These are phyloP conservation scores for Thermomucor indicae-seudaticae DNA, from an alignment of 371 early-diverging fungal species.

Conservation along the genomic window DNA sequence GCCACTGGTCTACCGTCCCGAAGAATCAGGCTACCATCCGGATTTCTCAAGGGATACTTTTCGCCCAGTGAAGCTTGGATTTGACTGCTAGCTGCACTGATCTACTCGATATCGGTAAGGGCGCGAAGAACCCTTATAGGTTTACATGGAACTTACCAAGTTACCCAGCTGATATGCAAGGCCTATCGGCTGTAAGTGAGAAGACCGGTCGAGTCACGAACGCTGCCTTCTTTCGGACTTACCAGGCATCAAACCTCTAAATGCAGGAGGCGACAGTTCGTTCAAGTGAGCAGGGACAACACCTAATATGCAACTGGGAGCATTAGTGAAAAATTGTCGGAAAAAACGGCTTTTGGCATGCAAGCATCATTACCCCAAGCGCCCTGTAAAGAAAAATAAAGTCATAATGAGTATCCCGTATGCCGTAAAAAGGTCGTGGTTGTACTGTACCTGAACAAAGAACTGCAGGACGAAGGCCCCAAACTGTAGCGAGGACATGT, in stretches of 20 bases:
- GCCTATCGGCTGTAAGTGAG: conserved; percentile 9
- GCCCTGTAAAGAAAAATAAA: conserved; percentile 20
- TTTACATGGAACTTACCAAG: conserved; percentile 23
- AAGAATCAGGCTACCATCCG: conserved; percentile 24
- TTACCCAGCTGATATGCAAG: conserved; percentile 70
- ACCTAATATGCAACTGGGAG: conserved; percentile 8
- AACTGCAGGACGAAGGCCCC: conserved; percentile 64
- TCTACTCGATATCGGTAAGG: conserved; percentile 16
- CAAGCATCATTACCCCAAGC: conserved; percentile 65
- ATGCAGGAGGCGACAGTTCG: conserved; percentile 61
- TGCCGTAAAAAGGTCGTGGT: too few species aligned
- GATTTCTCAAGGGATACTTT: conserved; percentile 27
- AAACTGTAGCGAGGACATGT: conserved; percentile 38
- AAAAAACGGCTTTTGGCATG: too few species aligned
- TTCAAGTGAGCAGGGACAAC: conserved; percentile 69
- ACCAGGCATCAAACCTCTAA: conserved; percentile 65
- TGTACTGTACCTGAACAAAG: conserved; percentile 42
- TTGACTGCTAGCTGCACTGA: conserved; percentile 62
- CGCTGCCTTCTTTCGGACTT: too few species aligned
- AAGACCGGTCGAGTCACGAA: too few species aligned
- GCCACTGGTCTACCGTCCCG: conserved; percentile 45
- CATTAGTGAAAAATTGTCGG: neutral
- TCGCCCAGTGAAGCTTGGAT: conserved; percentile 67
- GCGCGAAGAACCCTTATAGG: neutral
- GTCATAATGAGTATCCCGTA: neutral